These are phyloP conservation scores for Dianthus caryophyllus DNA, from an alignment of 148 eudicot genomes.

Conservation along the genomic window DNA sequence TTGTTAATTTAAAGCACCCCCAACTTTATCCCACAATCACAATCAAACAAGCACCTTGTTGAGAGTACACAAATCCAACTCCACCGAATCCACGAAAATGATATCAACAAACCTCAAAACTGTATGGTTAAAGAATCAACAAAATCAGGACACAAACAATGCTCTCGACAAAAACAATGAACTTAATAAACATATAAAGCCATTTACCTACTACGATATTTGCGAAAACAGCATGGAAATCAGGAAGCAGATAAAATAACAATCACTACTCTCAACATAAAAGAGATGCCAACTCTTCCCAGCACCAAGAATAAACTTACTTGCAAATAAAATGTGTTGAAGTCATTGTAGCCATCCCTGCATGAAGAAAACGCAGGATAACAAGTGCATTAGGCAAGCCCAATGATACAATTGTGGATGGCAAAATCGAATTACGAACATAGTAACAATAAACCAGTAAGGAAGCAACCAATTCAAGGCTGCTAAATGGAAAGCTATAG, in stretches of 20 bases:
- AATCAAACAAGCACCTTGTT: not conserved
- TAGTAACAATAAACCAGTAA: not conserved
- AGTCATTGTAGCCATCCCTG: conserved; percentile 99
- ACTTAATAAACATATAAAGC: too few relatives aligned
- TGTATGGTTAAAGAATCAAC: too few relatives aligned
- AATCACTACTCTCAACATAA: not conserved
- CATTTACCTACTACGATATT: too few relatives aligned
- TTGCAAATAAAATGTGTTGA: conserved; percentile 98
- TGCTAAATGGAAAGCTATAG: not conserved
- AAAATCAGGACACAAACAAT: too few relatives aligned
- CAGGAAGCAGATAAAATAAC: too few relatives aligned
- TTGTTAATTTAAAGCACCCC: too few relatives aligned
- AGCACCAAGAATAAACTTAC: conserved; percentile 46
- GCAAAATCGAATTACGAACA: conserved; percentile 1
- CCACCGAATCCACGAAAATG: not conserved
- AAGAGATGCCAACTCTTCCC: not conserved
- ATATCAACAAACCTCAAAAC: too few relatives aligned
- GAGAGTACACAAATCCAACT: not conserved
- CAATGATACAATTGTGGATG: not conserved
- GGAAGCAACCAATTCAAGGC: not conserved
- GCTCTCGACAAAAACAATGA: too few relatives aligned
- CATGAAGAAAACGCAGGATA: conserved; percentile 24
- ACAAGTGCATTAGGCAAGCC: not conserved
- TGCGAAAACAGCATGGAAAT: too few relatives aligned
- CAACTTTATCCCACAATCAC: not conserved